Evolutionary conservation across 805 yeast genomes (phyloP).

Genomic region (Lachancea kluyveri): DNA sequence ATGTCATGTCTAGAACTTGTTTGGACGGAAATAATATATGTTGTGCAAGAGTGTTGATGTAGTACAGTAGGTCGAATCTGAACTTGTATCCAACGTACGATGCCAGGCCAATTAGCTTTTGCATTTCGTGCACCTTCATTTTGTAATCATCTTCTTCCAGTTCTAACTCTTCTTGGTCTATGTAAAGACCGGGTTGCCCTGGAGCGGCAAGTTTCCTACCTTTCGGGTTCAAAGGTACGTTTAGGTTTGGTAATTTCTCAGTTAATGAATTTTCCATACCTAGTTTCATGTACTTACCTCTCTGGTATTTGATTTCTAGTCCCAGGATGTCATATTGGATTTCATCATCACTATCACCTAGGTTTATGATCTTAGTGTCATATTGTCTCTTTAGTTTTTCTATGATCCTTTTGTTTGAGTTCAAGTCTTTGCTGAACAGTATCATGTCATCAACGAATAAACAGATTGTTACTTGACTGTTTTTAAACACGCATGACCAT

Average conservation of each 20-base stretch:
- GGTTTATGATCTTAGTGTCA: conserved; percentile 12
- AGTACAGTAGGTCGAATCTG: not conserved
- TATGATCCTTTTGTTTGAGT: not conserved
- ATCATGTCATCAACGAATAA: conserved; percentile 15
- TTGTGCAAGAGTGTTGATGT: conserved; percentile 5
- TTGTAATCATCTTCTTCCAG: conserved; percentile 1
- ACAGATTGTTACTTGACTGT: conserved; percentile 5
- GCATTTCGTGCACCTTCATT: not conserved
- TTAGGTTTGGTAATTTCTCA: no score
- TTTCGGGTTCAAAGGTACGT: no score
- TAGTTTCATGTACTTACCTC: conserved; percentile 6
- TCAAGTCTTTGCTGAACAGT: conserved; percentile 5
- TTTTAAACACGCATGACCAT: conserved; percentile 13
- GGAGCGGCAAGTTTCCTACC: conserved; percentile 7
- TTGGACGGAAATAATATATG: conserved; percentile 5
- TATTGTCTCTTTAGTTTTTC: conserved; percentile 3
- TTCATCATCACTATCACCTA: conserved; percentile 8
- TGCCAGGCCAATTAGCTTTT: no score
- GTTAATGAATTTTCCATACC: conserved; percentile 11
- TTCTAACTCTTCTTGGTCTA: conserved; percentile 5
- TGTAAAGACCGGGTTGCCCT: conserved; percentile 9
- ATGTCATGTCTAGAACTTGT: not conserved
- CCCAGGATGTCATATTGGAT: conserved; percentile 14
- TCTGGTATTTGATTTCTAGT: conserved; percentile 9
- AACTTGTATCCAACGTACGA: conserved; percentile 1